Percentiles rank a stretch among this genome's conserved stretches.
These are phyloP conservation scores for Cynanchum wilfordii DNA, from an alignment of 257 asterid species.

Conservation along the genomic window DNA sequence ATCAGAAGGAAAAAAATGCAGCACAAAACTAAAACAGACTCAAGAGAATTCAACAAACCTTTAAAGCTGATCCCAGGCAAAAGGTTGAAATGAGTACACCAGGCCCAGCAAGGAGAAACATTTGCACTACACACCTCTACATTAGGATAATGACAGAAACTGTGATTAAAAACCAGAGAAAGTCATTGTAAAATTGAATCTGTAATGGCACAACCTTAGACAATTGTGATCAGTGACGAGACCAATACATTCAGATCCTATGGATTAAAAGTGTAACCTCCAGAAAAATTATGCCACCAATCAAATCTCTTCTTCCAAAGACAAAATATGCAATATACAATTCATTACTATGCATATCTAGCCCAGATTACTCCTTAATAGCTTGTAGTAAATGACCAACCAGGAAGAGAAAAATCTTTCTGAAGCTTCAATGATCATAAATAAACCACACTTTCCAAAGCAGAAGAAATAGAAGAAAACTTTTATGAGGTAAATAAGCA, in stretches of 20 bases:
- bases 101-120: conserved; percentile 93
- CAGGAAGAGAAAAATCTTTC: conserved; percentile 3
- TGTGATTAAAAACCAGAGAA: not conserved
- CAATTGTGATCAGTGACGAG: not conserved
- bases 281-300: not conserved
- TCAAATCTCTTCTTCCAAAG: not conserved
- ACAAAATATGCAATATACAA: not conserved
- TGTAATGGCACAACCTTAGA: not conserved
- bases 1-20: conserved; percentile 22
- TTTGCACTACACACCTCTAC: conserved; percentile 88
- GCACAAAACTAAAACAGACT: conserved; percentile 8
- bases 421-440: not conserved
- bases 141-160: conserved; percentile 8
- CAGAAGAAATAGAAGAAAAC: conserved; percentile 10
- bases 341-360: not conserved
- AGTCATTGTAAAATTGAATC: not conserved
- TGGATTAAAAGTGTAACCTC: not conserved
- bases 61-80: conserved; percentile 70
- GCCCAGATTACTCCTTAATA: not conserved
- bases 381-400: not conserved
- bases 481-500: not conserved
- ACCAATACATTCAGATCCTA: not conserved
- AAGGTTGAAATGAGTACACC: conserved; percentile 93
- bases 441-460: not conserved
- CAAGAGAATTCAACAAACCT: conserved; percentile 54